These are phyloP conservation scores for Xerocomus potaroensis DNA, from an alignment of 768 basidiomycete genomes.

Conservation along the genomic window DNA sequence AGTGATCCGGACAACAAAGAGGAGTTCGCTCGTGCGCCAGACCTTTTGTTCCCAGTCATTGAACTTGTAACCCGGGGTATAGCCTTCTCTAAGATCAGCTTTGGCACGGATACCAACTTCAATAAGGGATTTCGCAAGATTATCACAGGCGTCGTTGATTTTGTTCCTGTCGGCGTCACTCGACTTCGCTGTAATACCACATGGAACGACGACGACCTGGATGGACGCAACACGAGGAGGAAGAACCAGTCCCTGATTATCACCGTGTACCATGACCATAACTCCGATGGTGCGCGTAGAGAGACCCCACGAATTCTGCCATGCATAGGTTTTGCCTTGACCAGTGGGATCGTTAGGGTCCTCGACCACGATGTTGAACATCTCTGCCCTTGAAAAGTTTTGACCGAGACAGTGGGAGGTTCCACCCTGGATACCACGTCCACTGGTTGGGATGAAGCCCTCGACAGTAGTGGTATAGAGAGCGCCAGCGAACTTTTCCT, in stretches of 20 bases:
- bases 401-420: constrained; percentile 98
- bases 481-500: constrained; percentile 98
- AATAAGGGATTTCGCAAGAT: constrained; percentile 69
- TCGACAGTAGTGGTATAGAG: constrained; percentile 98
- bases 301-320: constrained; percentile 99
- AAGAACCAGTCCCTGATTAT: constrained; percentile 94
- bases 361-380: constrained; percentile 98
- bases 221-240: constrained; percentile 95
- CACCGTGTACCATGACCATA: constrained; percentile 99
- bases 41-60: constrained; percentile 99
- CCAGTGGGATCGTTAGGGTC: constrained; percentile 75
- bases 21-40: constrained; percentile 7
- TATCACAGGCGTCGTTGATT: constrained; percentile 76
- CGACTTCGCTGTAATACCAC: constrained; percentile 87
- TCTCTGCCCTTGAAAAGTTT: constrained; percentile 93
- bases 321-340: constrained; percentile 74
- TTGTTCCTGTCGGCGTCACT: constrained; percentile 58
- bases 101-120: constrained; percentile 76
- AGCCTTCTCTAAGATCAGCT: constrained; percentile 90
- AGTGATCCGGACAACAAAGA: not conserved
- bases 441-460: constrained; percentile 95
- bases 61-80: constrained; percentile 99
- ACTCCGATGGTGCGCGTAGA: constrained; percentile 96
- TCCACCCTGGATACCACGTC: constrained; percentile 96
- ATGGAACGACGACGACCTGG: constrained; percentile 90